Evolutionary conservation across 208 protist species (phyloP), one percentile per base, ranked within the genome.

Genomic region (Acanthamoeba quina): DNA sequence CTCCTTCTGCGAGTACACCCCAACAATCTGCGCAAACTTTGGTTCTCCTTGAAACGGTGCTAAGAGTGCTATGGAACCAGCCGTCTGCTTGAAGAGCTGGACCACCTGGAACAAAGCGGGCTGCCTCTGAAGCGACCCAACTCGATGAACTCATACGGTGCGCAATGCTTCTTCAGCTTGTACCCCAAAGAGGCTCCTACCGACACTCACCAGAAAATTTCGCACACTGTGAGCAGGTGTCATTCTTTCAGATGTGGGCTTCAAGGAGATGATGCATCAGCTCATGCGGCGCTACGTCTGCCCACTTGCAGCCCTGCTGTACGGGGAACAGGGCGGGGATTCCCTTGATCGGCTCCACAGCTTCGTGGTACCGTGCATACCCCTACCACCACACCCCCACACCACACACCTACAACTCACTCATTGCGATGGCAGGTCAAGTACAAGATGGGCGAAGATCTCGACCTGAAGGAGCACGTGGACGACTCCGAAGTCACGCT

Each of bases 401-500:
- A 21, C 13, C 15, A 64, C 58, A 26, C 58, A 64, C 11, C 5
- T n/a, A 64, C 52, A 56, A 19, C 52, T 19, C 52, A 11, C 1
- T 10, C 17, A 56, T 56, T 56, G 15, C 52, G 52, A 1, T 19
- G 58, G 6, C 68, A 83, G 74, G 74, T 83, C 44, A 90, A 90
- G 29, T 90, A 90, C 56, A 90, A 90, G 82, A 70, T 90, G 0
- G 82, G 82, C 29, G 82, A 90, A 17, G 82, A 90, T 17, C 82
- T 90, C 34, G 82, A 90, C 82, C 24, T 90, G 56, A 68, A 90
- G 82, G 82, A 90, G 58, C 82, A 90, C 29, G 82, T 90, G 29
- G 82, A 90, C 24, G 82, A 90, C 37, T 90, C 82, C 15, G 82
- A 90, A 70, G 82, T 90, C 11, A 90, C 82, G 13, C 54, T 90